Conservation (phyloP, 208 protist genomes). For the Leishmania mexicana region DNA sequence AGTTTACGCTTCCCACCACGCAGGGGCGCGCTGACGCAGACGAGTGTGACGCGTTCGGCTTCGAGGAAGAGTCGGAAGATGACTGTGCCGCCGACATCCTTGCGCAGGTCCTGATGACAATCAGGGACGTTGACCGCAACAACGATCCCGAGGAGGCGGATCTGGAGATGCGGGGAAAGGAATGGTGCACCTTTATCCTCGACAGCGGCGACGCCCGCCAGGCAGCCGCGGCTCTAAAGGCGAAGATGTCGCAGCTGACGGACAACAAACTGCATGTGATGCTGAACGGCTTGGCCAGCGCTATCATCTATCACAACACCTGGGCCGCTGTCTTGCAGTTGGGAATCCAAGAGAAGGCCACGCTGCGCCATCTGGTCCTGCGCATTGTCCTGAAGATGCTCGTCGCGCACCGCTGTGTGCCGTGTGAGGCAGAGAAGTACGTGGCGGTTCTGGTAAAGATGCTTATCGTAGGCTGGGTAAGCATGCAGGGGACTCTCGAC, state of each 20-base stretch:
- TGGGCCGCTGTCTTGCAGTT: conserved; percentile 4
- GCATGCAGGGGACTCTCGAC: conserved; percentile 43
- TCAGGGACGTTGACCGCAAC: background rate
- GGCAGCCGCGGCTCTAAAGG: conserved; percentile 35
- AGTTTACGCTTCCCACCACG: background rate
- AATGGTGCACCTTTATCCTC: conserved; percentile 2
- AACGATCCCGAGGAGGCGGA: background rate
- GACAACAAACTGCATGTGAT: background rate
- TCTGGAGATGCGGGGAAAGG: background rate
- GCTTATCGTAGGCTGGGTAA: conserved; percentile 58
- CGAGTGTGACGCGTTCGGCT: background rate
- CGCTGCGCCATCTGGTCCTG: conserved; percentile 66
- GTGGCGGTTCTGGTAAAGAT: conserved; percentile 44
- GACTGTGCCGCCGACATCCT: background rate
- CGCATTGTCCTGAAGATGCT: conserved; percentile 57
- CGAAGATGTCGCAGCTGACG: conserved; percentile 11
- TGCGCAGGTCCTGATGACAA: background rate
- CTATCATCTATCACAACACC: background rate
- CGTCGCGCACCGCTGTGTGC: conserved; percentile 4
- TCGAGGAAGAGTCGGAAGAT: background rate
- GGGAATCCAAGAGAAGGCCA: background rate
- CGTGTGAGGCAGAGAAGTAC: conserved; percentile 42
- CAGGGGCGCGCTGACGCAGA: background rate
- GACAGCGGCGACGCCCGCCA: background rate
- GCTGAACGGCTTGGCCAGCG: conserved; percentile 1